Evolutionary conservation across 1,284 basidiomycete species (phyloP), one percentile per base, ranked within the genome.

Genomic region (Entoloma clypeatum): DNA sequence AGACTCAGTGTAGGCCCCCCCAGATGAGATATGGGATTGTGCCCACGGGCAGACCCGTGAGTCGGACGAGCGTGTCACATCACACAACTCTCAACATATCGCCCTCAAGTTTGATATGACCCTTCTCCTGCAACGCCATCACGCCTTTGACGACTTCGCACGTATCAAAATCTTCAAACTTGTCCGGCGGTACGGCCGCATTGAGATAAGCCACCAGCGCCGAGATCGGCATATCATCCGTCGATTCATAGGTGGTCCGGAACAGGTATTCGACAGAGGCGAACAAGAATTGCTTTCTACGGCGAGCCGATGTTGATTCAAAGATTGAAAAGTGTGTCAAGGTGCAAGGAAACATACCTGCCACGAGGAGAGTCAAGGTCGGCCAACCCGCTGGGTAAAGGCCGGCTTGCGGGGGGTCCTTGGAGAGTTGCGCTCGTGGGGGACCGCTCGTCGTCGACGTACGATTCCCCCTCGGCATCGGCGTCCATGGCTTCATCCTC

Each of bases 141-240:
- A 74, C 75, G 8, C 72, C 74, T 44, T 72, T 73, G 8, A 72
- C 75, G 8, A 86, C 81, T 61, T 86, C 83, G 2, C 69, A 69
- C 8, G 81, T 83, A 57, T 86, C 84, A 48, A 84, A 86, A 49
- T 87, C 83, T 62, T 86, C 83, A 56, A 85, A 77, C 59, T 85
- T 86, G 58, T 86, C 83, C 9, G 66, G 67, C 2, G 82, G 84
- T 67, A 86, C 74, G 6, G 80, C 81, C 2, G 82, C 77, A 52
- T 86, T 86, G 41, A 86, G 68, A 56, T 83, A 85, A 5, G 77
- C 72, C 30, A 86, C 64, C 13, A 86, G 64, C 10, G 78, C 63
- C 3, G 79, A 79, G 51, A 86, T 74, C 10, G 74, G 76, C 62
- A 86, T 66, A 44, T 83, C 79, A 57, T 86, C 82, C 17, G 71